phyloP scores from a whole-genome alignment of 768 basidiomycete species.

The Podaxis carcinomalis region DNA sequence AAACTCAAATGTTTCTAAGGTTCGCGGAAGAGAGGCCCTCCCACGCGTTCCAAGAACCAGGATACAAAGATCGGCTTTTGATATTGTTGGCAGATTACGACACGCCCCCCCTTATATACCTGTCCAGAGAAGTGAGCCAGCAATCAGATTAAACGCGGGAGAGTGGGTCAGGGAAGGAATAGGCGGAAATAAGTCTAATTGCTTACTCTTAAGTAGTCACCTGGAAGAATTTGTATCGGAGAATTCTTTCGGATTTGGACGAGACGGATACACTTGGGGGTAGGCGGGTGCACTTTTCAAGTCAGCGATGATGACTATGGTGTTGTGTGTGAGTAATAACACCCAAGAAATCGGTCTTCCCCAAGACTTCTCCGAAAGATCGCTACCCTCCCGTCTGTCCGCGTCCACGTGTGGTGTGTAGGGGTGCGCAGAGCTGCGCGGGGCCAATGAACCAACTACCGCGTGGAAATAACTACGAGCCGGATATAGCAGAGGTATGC shows the following conservation, averaged over 20 bases:
- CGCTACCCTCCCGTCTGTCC: background rate
- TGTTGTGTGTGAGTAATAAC: background rate
- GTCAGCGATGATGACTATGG: background rate
- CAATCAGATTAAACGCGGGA: background rate
- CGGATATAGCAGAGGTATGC: background rate
- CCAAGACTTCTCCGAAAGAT: constrained; percentile 1
- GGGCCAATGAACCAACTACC: background rate
- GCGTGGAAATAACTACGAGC: constrained; percentile 1
- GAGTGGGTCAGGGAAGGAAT: background rate
- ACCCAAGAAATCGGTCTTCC: background rate
- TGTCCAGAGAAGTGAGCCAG: background rate
- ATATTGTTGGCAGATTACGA: constrained; percentile 3
- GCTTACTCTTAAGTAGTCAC: background rate
- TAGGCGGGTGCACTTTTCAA: background rate
- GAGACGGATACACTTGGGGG: no score
- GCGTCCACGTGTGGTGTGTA: constrained; percentile 2
- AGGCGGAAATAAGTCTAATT: background rate
- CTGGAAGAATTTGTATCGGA: background rate
- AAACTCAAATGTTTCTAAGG: background rate
- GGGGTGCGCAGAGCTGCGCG: background rate
- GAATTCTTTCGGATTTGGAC: background rate
- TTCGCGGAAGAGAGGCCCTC: background rate
- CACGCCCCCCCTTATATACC: background rate
- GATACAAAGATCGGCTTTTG: background rate
- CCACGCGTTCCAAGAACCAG: constrained; percentile 2